Base-by-base conservation (phyloP, 768 basidiomycete genomes). In the Galerina marginata region DNA sequence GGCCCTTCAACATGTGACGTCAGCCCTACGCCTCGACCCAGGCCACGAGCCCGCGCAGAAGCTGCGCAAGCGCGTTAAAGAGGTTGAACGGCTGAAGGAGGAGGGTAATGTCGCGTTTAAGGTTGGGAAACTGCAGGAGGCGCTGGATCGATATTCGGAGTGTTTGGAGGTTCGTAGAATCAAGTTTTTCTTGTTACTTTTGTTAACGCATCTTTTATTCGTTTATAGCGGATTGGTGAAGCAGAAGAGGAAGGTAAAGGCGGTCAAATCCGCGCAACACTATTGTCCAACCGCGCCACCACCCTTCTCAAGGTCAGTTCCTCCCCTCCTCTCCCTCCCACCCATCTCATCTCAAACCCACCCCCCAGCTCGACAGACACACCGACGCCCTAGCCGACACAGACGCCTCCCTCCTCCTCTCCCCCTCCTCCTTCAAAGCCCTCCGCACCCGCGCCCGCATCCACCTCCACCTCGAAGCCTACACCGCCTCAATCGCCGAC, bases 371-470 rank as follows among this genome's bases (percentile, higher is more conserved):
- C 38, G 80, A 86, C 56, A 78, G 78, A 49, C 80, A 88, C 67
- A 78, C 87, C 33, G 88, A 89, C 10, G 93, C 94, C 0, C 80
- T 95, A 23, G 72, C 71, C 39, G 93, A 95, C 68, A 90, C 87
- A 1, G 83, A 89, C 47, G 80, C 80, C 10, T 92, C 91, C 7
- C 82, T 96, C 14, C 59, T 67, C 4, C 80, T 94, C 43, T 70
- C 81, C 54, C 82, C 90, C 0, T 77, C 79, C 42, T 89, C 90
- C 7, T 95, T 90, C 83, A 96, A 96, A 75, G 92, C 92, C 3
- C 78, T 92, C 42, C 90, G 93, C 47, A 95, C 94, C 6, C 89
- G 93, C 38, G 94, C 92, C 10, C 87, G 94, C 3, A 88, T 93
- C 53, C 69, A 90, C 65, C 80, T 94, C 6, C 78, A 88, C 68